Percentiles rank a stretch among this genome's conserved stretches.
These are phyloP conservation scores for Leccinum rimulosum DNA, from an alignment of 768 basidiomycete genomes.

Conservation along the genomic window DNA sequence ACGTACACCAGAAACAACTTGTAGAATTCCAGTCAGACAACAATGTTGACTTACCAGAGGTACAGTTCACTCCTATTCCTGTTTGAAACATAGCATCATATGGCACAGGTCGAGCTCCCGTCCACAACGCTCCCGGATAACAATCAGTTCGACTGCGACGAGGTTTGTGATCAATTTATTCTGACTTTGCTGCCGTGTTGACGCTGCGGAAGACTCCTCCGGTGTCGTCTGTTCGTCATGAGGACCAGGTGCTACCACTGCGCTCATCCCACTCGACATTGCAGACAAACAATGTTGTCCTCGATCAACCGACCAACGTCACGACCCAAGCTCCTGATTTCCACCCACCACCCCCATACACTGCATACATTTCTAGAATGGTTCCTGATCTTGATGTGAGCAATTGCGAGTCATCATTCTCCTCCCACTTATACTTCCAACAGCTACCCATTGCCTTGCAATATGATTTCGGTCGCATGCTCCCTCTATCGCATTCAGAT, in stretches of 20 bases:
- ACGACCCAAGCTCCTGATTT: too few relatives aligned
- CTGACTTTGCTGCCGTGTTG: background rate
- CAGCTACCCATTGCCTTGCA: too few relatives aligned
- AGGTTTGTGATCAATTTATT: background rate
- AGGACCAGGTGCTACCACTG: background rate
- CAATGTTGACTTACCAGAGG: background rate
- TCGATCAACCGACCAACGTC: too few relatives aligned
- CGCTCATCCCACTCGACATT: background rate
- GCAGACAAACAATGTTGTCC: too few relatives aligned
- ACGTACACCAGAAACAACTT: background rate
- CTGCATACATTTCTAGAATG: too few relatives aligned
- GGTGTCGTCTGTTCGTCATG: background rate
- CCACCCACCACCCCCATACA: too few relatives aligned
- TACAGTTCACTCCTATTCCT: background rate
- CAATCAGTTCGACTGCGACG: background rate
- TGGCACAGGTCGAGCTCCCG: background rate
- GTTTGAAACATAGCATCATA: background rate
- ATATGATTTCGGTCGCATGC: too few relatives aligned
- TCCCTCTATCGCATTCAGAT: background rate
- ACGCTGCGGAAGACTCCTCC: background rate
- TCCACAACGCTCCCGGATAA: background rate
- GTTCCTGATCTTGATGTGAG: too few relatives aligned
- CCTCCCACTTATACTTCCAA: too few relatives aligned
- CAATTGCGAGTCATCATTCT: too few relatives aligned
- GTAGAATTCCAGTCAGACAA: background rate